phyloP scores from a whole-genome alignment of 345 rosid genomes.

The Clausena lansium region DNA sequence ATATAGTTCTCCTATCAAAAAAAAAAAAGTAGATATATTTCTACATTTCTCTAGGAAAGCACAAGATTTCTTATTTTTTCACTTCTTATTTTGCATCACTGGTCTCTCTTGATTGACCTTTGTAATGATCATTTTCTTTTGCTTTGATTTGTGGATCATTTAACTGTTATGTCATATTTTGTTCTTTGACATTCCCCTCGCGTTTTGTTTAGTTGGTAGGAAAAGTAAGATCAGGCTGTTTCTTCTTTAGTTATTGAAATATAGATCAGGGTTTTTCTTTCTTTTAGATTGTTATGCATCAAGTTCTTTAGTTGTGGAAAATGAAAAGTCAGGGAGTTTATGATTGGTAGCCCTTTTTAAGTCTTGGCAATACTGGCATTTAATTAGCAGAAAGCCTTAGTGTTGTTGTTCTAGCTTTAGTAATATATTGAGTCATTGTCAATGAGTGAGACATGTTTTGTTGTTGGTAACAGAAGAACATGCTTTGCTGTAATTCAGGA shows the following conservation, averaged over 20 bases:
- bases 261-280: not conserved
- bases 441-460: not conserved
- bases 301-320: not conserved
- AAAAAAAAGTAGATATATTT: not conserved
- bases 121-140: not conserved
- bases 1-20: not conserved
- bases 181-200: not conserved
- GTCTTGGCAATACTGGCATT: not conserved
- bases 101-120: not conserved
- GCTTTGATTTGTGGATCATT: constrained; percentile 4
- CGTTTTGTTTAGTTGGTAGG: not conserved
- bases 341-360: not conserved
- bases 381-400: not conserved
- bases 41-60: not conserved
- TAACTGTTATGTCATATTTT: too few species aligned
- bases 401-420: constrained; percentile 1
- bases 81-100: not conserved
- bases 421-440: not conserved
- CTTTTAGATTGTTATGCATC: not conserved
- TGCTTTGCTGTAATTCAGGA: constrained; percentile 46
- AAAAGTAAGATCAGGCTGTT: not conserved
- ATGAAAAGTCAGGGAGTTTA: not conserved
- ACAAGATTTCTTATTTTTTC: not conserved
- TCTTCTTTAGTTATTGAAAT: not conserved
- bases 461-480: constrained; percentile 16